Conservation (phyloP, 176 grass and related monocot species). For the Aegilops sharonensis region DNA sequence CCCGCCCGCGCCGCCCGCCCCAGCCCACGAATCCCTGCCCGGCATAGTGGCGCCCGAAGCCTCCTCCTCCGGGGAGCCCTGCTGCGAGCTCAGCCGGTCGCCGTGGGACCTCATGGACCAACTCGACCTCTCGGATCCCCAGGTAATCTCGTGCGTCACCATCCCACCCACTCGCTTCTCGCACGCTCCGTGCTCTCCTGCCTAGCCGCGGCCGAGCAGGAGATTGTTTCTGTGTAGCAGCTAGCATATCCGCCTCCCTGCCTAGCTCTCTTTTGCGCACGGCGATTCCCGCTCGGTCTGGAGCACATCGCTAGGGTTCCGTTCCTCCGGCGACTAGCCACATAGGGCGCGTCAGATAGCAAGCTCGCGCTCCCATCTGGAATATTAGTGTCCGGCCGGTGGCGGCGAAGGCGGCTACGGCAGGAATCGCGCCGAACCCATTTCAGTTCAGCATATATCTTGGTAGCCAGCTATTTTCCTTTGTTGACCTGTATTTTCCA, state of each 20-base stretch:
- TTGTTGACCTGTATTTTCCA: too few species aligned
- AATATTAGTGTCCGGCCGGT: too few species aligned
- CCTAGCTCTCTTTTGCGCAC: not conserved
- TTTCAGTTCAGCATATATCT: too few species aligned
- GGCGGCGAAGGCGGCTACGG: too few species aligned
- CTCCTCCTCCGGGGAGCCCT: not conserved
- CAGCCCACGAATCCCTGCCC: not conserved
- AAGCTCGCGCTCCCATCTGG: too few species aligned
- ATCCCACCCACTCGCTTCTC: not conserved
- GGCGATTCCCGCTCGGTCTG: too few species aligned
- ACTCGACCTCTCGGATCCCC: slow-evolving; percentile 22
- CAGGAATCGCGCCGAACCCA: too few species aligned
- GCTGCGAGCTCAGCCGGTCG: slow-evolving; percentile 34
- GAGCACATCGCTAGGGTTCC: not conserved
- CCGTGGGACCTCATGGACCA: slow-evolving; percentile 47
- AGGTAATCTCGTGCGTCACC: slow-evolving; percentile 4
- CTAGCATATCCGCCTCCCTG: not conserved
- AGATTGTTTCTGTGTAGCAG: not conserved
- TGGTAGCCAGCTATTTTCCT: too few species aligned
- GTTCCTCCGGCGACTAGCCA: too few species aligned
- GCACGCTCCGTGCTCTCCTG: not conserved
- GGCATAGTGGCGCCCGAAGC: not conserved
- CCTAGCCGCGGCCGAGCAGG: not conserved
- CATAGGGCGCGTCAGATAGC: not conserved
- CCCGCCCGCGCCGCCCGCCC: not conserved